Conservation (phyloP, 257 asterid species). For the Cruciata laevipes region DNA sequence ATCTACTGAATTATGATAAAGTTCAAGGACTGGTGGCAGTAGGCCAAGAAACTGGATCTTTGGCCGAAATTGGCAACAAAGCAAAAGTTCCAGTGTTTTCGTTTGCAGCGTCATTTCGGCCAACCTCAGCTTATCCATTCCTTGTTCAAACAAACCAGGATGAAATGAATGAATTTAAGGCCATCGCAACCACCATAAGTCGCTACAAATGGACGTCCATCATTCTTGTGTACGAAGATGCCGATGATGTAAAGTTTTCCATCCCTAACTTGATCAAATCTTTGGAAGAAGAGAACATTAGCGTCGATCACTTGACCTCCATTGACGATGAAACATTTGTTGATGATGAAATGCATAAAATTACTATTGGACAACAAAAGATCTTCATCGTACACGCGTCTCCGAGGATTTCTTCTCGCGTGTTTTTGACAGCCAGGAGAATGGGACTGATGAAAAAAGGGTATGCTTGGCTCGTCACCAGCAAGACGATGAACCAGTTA, state of each 20-base stretch:
- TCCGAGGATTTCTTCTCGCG: constrained; percentile 22
- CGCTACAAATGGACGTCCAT: constrained; percentile 30
- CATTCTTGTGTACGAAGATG: constrained; percentile 25
- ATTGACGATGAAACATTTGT: constrained; percentile 9
- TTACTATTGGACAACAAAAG: constrained; percentile 11
- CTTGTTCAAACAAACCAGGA: constrained; percentile 32
- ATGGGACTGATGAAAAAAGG: constrained; percentile 37
- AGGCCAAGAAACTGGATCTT: constrained; percentile 26
- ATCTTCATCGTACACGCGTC: constrained; percentile 34
- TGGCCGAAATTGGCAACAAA: constrained; percentile 22
- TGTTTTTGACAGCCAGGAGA: constrained; percentile 25
- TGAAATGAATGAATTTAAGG: constrained; percentile 28
- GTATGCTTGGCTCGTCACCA: constrained; percentile 40
- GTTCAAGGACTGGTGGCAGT: constrained; percentile 27
- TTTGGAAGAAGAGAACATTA: constrained; percentile 20
- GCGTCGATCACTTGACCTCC: neutral
- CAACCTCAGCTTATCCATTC: constrained; percentile 21
- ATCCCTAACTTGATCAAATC: constrained; percentile 15
- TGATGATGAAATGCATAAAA: constrained; percentile 20
- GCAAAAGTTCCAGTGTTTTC: constrained; percentile 33
- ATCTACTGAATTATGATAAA: constrained; percentile 27
- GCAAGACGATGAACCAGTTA: constrained; percentile 32
- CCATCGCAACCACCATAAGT: constrained; percentile 21
- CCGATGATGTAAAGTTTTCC: constrained; percentile 17
- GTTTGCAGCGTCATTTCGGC: constrained; percentile 17